Evolutionary conservation across 805 yeast genomes (phyloP), one percentile per base, ranked within the genome.

Genomic region (Lachancea fermentati): DNA sequence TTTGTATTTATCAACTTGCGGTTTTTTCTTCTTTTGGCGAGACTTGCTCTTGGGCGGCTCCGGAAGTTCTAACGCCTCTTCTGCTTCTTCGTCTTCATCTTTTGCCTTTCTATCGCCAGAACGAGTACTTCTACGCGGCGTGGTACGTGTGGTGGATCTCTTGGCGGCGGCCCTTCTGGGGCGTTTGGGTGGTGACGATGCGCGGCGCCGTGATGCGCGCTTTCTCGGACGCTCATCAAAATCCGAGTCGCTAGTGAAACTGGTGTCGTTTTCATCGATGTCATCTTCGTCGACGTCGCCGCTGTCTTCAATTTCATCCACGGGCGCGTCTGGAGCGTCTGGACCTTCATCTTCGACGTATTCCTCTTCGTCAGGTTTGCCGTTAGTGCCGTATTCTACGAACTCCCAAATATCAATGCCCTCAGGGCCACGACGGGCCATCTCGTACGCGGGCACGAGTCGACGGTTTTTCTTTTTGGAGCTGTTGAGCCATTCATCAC

Each of bases 381-480:
- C 60, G n/a, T 48, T 42, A 3, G 61, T 54, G 3, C 63, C 63
- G 39, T 58, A 61, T 45, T 65, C 67, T 6, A 57, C 57, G 39
- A 62, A 63, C 43, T 58, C 66, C 56, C 60, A 57, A 1, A 54
- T 52, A 31, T 56, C 58, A 8, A 56, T 53, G 14, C 52, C 61
- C 4, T 49, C 51, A 3, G 73, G 51, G 15, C 54, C 60, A 13
- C 52, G 68, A 34, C 78, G 54, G 0, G 85, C 85, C 41, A 65
- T 72, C 37, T 71, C 63, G 25, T 80, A 73, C 15, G 71, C 71
- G 2, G 67, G 72, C 12, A 63, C 62, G 17, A 70, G 54, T 28
- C 68, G 75, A 40, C 78, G 51, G 30, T 80, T 60, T 30, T 58
- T 59, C 14, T 56, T 56, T 79, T 85, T 81, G 16, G 70, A 69